These are phyloP conservation scores for Wickerhamiella azyma DNA, from an alignment of 805 yeast genomes.

Conservation along the genomic window DNA sequence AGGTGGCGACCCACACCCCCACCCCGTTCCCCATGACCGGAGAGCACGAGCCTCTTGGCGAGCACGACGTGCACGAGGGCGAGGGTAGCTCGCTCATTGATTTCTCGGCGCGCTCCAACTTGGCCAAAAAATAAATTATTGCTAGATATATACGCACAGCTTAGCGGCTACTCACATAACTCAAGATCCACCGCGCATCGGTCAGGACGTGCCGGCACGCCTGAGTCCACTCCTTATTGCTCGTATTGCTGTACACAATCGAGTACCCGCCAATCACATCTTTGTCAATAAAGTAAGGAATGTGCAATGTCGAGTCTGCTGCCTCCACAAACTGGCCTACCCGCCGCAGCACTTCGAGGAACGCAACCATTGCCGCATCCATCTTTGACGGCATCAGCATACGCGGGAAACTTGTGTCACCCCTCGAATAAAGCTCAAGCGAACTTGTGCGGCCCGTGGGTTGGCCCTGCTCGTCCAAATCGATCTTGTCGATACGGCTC, in stretches of 20 bases:
- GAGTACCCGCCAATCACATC: slow-evolving; percentile 69
- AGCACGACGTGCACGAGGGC: too few species aligned
- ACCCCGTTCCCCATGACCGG: too few species aligned
- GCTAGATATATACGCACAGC: too few species aligned
- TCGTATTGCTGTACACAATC: slow-evolving; percentile 48
- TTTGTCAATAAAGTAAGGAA: slow-evolving; percentile 60
- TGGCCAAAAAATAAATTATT: background rate
- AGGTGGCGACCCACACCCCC: too few species aligned
- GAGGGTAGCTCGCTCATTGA: too few species aligned
- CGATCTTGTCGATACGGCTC: slow-evolving; percentile 54
- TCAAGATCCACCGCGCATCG: slow-evolving; percentile 71
- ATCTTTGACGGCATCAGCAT: slow-evolving; percentile 59
- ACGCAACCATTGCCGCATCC: slow-evolving; percentile 69
- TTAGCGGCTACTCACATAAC: slow-evolving; percentile 32
- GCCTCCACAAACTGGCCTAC: slow-evolving; percentile 33
- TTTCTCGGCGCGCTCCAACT: too few species aligned
- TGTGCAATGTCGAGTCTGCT: slow-evolving; percentile 40
- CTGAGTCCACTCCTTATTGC: slow-evolving; percentile 75
- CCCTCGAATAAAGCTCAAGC: slow-evolving; percentile 49
- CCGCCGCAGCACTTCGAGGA: slow-evolving; percentile 46
- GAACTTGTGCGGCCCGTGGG: slow-evolving; percentile 26
- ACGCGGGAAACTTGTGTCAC: slow-evolving; percentile 61
- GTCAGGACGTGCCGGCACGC: slow-evolving; percentile 75
- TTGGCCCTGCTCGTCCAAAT: slow-evolving; percentile 29
- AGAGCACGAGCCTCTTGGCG: too few species aligned